phyloP scores from a whole-genome alignment of 2,329 filamentous ascomycete species.

The Phaeosphaeria sp. region DNA sequence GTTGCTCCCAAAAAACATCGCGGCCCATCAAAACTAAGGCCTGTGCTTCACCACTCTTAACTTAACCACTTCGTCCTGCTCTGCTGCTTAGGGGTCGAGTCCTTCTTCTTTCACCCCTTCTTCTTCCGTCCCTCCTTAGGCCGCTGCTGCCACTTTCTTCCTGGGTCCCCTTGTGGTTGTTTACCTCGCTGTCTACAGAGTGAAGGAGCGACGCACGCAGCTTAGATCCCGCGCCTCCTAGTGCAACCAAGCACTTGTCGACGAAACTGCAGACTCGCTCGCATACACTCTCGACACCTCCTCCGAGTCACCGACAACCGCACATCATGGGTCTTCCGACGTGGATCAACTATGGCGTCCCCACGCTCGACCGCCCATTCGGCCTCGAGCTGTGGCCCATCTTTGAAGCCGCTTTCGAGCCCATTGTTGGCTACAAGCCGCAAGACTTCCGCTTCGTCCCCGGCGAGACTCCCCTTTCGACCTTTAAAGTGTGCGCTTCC shows the following conservation, averaged over 20 bases:
- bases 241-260: neutral
- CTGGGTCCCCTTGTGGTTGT: slow-evolving; percentile 6
- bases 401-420: slow-evolving; percentile 85
- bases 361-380: slow-evolving; percentile 89
- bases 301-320: slow-evolving; percentile 5
- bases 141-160: slow-evolving; percentile 25
- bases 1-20: slow-evolving; percentile 31
- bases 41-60: slow-evolving; percentile 9
- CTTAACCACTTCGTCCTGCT: slow-evolving; percentile 17
- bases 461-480: slow-evolving; percentile 87
- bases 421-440: slow-evolving; percentile 78
- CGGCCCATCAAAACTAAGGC: slow-evolving; percentile 29
- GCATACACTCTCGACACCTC: neutral
- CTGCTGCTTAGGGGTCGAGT: slow-evolving; percentile 24
- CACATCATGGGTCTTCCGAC: slow-evolving; percentile 56
- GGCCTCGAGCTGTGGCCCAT: slow-evolving; percentile 91
- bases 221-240: slow-evolving; percentile 7
- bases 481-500: slow-evolving; percentile 79
- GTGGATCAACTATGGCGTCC: slow-evolving; percentile 65
- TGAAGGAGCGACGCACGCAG: neutral
- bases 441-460: slow-evolving; percentile 85
- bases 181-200: neutral
- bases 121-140: slow-evolving; percentile 46
- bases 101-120: slow-evolving; percentile 21
- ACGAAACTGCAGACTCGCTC: neutral